Evolutionary conservation across 306 rosid species (phyloP), one percentile per base, ranked within the genome.

Genomic region (Medicago lupulina): DNA sequence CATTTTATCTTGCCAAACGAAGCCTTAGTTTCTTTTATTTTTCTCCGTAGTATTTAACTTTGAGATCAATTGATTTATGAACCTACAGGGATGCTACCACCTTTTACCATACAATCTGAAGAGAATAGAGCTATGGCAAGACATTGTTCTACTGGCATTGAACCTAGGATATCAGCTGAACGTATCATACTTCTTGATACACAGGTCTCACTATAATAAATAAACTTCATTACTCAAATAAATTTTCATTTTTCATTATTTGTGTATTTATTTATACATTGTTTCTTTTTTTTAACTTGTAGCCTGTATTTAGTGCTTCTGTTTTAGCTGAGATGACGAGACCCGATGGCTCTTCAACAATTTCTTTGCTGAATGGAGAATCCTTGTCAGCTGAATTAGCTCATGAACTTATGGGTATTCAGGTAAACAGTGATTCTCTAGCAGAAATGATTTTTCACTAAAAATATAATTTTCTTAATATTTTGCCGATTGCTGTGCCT

Each of bases 171-270:
- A 49, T 89, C 98, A 40, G 19, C 93, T 36, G 97, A 93, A 65
- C 90, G 98, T 17, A 84, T 93, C 64, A 86, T 93, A 67, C 98
- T 93, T 84, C 95, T 91, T 21, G 97, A 91, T 79, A 88, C 96
- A 13, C 98, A 93, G 97, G 98, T 92, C 39, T 19, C 4, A 13
- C 64, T 63, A 19, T 13, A 10, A 7, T 64, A 50, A 61, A 73
- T 66, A 9, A 66, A 46, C 57, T 66, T 58, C 44, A 14, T 61
- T 68, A 38, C 6, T 65, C 10, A 31, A 57, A 47, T 21, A 8
- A 8, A 16, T 70, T 39, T 39, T 9, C 12, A 18, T 19, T 9
- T 43, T 76, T 54, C 10, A 19, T 31, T 69, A 51, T 43, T 63
- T 41, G 8, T 66, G 41, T 44, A n/a, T 46, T 73, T 44, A n/a